Percentiles rank a stretch among this genome's conserved stretches.
phyloP scores from a whole-genome alignment of 345 rosid species.

The Linum usitatissimum region DNA sequence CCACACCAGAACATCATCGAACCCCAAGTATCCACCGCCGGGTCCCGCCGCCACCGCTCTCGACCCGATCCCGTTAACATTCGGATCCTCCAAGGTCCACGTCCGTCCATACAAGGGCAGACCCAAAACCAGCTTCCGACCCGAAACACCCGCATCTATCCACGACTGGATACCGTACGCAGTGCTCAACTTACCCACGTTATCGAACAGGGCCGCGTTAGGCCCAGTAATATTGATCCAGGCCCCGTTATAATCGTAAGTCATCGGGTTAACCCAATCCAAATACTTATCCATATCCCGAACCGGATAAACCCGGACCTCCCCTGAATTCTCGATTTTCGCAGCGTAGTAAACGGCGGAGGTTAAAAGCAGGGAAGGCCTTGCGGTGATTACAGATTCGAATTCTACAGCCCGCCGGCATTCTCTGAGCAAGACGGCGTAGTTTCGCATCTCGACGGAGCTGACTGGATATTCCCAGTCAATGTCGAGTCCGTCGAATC shows the following conservation, averaged over 20 bases:
- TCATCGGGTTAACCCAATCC: constrained; percentile 35
- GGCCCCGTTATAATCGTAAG: constrained; percentile 30
- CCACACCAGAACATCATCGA: constrained; percentile 17
- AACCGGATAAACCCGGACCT: constrained; percentile 21
- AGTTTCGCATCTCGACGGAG: constrained; percentile 20
- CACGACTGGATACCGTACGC: constrained; percentile 26
- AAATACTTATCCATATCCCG: constrained; percentile 10
- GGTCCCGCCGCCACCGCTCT: constrained; percentile 23
- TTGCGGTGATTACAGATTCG: constrained; percentile 13
- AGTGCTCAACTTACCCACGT: constrained; percentile 20
- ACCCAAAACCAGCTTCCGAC: constrained; percentile 37
- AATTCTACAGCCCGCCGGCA: constrained; percentile 17
- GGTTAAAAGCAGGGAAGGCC: constrained; percentile 23
- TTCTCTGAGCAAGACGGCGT: constrained; percentile 15
- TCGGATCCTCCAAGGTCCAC: constrained; percentile 31
- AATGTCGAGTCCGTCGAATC: constrained; percentile 34
- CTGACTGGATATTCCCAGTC: constrained; percentile 40
- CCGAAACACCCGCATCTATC: constrained; percentile 25
- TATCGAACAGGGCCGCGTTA: constrained; percentile 22
- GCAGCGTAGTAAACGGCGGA: constrained; percentile 33
- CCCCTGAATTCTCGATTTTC: background rate
- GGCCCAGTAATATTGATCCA: constrained; percentile 32
- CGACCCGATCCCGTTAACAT: constrained; percentile 24
- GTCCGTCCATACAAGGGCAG: constrained; percentile 33
- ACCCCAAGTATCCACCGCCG: constrained; percentile 17